Base-by-base conservation (phyloP, 2,329 filamentous ascomycete species). In the Phoma sp. region DNA sequence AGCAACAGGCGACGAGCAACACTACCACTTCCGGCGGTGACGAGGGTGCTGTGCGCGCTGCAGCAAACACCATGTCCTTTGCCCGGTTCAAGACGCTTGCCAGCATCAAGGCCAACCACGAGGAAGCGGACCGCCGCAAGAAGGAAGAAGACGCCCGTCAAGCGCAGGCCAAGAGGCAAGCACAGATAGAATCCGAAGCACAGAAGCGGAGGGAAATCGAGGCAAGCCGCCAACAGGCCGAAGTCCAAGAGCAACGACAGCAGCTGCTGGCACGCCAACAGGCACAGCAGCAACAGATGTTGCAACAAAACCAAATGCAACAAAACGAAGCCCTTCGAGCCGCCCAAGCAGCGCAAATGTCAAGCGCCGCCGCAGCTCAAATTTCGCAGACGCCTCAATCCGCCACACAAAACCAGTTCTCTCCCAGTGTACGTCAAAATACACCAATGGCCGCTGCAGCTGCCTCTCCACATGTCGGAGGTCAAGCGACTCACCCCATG, bases 81-180 rank as follows among this genome's bases (percentile, higher is more conserved):
- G 92, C 95, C 64, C 87, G 90, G 33, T 98, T 97, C 76, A 97
- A 97, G 79, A 86, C 91, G 1, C 85, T 99, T 38, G 91, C 92
- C 54, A 90, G 91, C 54, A 96, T 97, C 65, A 91, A 88, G 70
- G 81, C 85, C 51, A 86, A 91, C 38, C 88, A 92, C 57, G 87
- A 88, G 24, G 91, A 96, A 72, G 89, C 87, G 69, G 88, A 87
- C 62, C 69, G 74, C 35, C 65, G 69, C 27, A 77, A 79, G 67
- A 78, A 77, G 61, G 77, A 78, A 48, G 76, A 78, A 55, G 84
- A 88, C 55, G 81, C 82, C 12, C 64, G 68, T 6, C 49, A 62
- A 32, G 67, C 67, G 6, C 70, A 71, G 43, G 83, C 63, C 3
- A 72, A 74, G 58, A 70, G 76, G 58, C 76, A 79, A 60, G 74